A percentile compares a stretch with the other conserved stretches of the same genome.
These are phyloP conservation scores for Penicillium chermesinum DNA, from an alignment of 495 filamentous ascomycete species.

Conservation along the genomic window DNA sequence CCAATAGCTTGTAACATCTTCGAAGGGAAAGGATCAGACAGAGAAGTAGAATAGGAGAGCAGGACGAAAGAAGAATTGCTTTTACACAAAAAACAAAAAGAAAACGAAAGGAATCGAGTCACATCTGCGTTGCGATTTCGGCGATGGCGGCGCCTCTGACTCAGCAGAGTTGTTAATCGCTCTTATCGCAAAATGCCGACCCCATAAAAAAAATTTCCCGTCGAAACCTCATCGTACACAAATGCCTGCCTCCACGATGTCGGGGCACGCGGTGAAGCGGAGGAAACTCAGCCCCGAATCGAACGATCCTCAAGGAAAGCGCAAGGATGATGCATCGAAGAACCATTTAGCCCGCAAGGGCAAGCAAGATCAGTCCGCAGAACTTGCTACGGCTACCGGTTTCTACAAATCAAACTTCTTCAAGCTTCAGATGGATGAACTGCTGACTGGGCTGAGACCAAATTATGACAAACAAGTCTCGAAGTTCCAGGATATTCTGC, in stretches of 20 bases:
- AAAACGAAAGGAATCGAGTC: conserved; percentile 8
- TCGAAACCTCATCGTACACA: neutral
- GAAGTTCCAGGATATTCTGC: conserved; percentile 63
- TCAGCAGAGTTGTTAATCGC: conserved; percentile 13
- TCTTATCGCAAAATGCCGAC: conserved; percentile 14
- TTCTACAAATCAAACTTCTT: conserved; percentile 69
- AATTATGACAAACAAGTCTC: conserved; percentile 62
- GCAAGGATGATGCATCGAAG: conserved; percentile 12
- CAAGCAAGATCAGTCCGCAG: conserved; percentile 30
- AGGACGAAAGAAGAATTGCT: neutral
- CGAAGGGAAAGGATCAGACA: conserved; percentile 5
- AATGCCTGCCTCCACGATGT: conserved; percentile 20
- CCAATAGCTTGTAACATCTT: conserved; percentile 41
- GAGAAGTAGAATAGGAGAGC: neutral
- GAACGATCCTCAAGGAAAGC: conserved; percentile 7
- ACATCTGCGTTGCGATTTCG: conserved; percentile 30
- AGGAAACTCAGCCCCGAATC: conserved; percentile 34
- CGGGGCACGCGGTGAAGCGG: conserved; percentile 30
- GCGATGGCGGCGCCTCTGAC: conserved; percentile 17
- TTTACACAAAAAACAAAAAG: neutral
- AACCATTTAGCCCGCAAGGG: conserved; percentile 8
- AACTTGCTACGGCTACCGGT: conserved; percentile 41
- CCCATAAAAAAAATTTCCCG: conserved; percentile 23
- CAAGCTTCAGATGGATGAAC: conserved; percentile 81
- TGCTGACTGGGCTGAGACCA: conserved; percentile 63